A percentile compares a stretch with the other conserved stretches of the same genome.
Evolutionary conservation across 108 stramenopile genomes (phyloP).

Genomic region (Mediolabrus comicus): DNA sequence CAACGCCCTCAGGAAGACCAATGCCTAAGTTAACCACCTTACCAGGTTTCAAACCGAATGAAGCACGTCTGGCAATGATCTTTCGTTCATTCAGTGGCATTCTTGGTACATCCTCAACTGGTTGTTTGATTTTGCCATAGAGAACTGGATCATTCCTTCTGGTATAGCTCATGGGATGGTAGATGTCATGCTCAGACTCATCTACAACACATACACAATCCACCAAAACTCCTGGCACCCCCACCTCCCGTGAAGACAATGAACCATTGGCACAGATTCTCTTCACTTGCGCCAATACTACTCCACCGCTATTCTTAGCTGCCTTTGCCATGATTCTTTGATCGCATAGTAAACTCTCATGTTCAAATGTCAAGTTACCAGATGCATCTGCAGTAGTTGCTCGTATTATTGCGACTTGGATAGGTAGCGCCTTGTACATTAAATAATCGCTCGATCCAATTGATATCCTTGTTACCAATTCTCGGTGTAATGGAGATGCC

Average conservation of each 20-base stretch:
- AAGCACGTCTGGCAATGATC: slow-evolving; percentile 76
- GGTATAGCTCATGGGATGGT: slow-evolving; percentile 67
- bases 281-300: slow-evolving; percentile 83
- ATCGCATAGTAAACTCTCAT: slow-evolving; percentile 72
- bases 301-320: slow-evolving; percentile 68
- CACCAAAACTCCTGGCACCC: slow-evolving; percentile 74
- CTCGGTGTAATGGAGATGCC: slow-evolving; percentile 46
- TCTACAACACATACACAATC: slow-evolving; percentile 77
- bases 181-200: slow-evolving; percentile 60
- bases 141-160: slow-evolving; percentile 56
- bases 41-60: slow-evolving; percentile 55
- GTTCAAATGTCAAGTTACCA: slow-evolving; percentile 77
- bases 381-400: slow-evolving; percentile 77
- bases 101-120: slow-evolving; percentile 38
- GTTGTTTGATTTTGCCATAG: slow-evolving; percentile 58
- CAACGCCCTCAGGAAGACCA: slow-evolving; percentile 81
- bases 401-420: slow-evolving; percentile 76
- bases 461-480: slow-evolving; percentile 52
- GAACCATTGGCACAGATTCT: slow-evolving; percentile 60
- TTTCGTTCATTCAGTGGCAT: slow-evolving; percentile 64
- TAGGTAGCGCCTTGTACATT: slow-evolving; percentile 79
- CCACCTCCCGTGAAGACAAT: slow-evolving; percentile 53
- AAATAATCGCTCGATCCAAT: slow-evolving; percentile 46
- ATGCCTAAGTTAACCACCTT: slow-evolving; percentile 78
- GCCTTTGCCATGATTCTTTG: slow-evolving; percentile 65